Evolutionary conservation across 2,329 filamentous ascomycete genomes (phyloP).

Genomic region (Xylaria sp.): DNA sequence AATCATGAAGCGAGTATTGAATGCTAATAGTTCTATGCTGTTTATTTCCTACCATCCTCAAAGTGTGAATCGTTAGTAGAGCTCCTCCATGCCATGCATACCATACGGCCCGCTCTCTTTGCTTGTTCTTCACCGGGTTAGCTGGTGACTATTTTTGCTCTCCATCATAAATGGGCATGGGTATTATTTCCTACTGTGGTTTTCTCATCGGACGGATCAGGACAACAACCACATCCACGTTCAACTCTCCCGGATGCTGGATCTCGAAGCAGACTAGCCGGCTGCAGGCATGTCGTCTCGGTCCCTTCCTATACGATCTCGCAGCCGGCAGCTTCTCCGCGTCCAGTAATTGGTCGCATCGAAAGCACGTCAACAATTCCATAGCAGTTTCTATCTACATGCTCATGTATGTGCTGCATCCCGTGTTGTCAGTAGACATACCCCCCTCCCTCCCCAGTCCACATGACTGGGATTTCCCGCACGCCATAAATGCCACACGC

Average conservation of each 20-base stretch:
- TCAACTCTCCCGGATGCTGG: not conserved
- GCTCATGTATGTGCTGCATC: too few species aligned
- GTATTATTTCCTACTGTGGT: not conserved
- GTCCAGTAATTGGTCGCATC: not conserved
- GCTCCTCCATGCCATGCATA: not conserved
- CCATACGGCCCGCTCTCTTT: not conserved
- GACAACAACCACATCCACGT: not conserved
- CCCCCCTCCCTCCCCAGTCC: too few species aligned
- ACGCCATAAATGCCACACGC: too few species aligned
- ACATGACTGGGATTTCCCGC: too few species aligned
- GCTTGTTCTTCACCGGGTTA: not conserved
- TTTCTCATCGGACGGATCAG: not conserved
- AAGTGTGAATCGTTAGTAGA: not conserved
- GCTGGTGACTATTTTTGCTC: not conserved
- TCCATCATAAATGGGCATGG: not conserved
- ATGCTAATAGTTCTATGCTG: not conserved
- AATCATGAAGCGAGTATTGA: slow-evolving; percentile 15
- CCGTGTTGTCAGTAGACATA: too few species aligned
- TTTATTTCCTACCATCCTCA: not conserved
- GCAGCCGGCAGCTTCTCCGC: not conserved
- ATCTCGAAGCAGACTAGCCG: not conserved
- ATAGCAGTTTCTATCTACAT: too few species aligned
- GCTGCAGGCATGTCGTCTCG: not conserved
- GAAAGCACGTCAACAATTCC: not conserved
- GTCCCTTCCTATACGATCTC: not conserved